Base-by-base conservation (phyloP, 345 rosid species). In the Populus simonii region DNA sequence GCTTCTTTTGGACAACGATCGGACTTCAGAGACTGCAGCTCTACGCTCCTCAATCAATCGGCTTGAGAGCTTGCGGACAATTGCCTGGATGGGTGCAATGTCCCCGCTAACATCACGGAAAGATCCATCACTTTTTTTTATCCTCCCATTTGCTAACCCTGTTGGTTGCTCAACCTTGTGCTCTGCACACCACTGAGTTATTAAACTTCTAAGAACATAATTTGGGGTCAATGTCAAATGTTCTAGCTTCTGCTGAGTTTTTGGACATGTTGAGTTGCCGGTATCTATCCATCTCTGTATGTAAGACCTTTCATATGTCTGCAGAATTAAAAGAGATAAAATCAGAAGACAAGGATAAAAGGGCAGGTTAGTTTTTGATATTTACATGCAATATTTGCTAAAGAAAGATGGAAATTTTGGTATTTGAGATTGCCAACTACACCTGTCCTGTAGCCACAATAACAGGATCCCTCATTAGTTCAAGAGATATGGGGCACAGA, bases 381-480 rank as follows among this genome's bases (percentile, higher is more conserved):
- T 27, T 74, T 62, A 43, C 6, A 16, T 62, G 49, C 61, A 72
- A 71, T 39, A 66, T 16, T 41, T 66, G 53, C 43, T 66, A 38
- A 36, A 27, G 20, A 27, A 68, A 77, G 59, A 27, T 53, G 22
- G 23, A 74, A 59, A 65, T 23, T 17, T 33, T 16, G 62, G 13
- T 27, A n/a, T 36, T 51, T 67, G 63, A 67, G 45, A 71, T 62
- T 31, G 71, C 13, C 49, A 62, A 63, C 66, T 29, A 18, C 79
- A 92, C 98, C 97, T 93, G 99, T 74, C 99, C 99, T 55, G 98
- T 93, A 73, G 97, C 87, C 18, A 96, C 98, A 70, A 92, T 92
- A 66, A 92, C 99, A 72, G 99, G 99, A 85, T 96, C 97, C 80
- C 95, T 92, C 98, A 96, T 92, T 70, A 94, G 79, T 76, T 96